These are phyloP conservation scores for Penicillium vulpinum DNA, from an alignment of 2,329 filamentous ascomycete species.

Conservation along the genomic window DNA sequence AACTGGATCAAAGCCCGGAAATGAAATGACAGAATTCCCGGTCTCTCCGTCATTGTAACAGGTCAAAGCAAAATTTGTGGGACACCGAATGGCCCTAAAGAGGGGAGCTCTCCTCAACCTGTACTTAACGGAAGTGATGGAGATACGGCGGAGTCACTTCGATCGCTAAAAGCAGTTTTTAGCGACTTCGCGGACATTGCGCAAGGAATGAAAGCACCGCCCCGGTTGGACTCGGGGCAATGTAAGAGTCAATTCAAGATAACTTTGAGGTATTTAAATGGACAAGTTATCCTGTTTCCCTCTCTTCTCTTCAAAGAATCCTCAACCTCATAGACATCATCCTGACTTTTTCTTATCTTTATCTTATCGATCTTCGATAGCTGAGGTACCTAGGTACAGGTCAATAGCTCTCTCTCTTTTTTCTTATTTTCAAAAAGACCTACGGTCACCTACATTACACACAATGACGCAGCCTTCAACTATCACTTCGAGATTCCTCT, in stretches of 20 bases:
- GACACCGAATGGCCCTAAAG: conserved; percentile 26
- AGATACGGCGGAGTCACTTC: conserved; percentile 26
- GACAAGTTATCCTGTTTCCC: background rate
- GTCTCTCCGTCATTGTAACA: conserved; percentile 7
- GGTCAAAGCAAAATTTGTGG: conserved; percentile 26
- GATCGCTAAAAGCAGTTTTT: conserved; percentile 52
- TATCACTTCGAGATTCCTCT: conserved; percentile 72
- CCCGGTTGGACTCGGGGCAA: conserved; percentile 11
- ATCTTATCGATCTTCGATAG: conserved; percentile 25
- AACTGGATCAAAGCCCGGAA: background rate
- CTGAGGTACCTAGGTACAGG: conserved; percentile 7
- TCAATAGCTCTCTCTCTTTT: conserved; percentile 11
- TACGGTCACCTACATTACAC: background rate
- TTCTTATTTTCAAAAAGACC: background rate
- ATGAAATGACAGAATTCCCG: conserved; percentile 15
- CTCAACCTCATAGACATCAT: background rate
- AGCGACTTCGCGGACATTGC: conserved; percentile 32
- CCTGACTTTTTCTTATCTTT: conserved; percentile 3
- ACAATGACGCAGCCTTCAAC: conserved; percentile 59
- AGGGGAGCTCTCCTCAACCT: conserved; percentile 46
- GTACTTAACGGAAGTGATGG: conserved; percentile 49
- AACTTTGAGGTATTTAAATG: conserved; percentile 11
- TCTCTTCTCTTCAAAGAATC: background rate
- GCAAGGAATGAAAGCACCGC: conserved; percentile 16
- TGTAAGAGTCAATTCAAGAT: no score